phyloP scores from a whole-genome alignment of 176 grass and related monocot genomes.

The Aegilops umbellulata region DNA sequence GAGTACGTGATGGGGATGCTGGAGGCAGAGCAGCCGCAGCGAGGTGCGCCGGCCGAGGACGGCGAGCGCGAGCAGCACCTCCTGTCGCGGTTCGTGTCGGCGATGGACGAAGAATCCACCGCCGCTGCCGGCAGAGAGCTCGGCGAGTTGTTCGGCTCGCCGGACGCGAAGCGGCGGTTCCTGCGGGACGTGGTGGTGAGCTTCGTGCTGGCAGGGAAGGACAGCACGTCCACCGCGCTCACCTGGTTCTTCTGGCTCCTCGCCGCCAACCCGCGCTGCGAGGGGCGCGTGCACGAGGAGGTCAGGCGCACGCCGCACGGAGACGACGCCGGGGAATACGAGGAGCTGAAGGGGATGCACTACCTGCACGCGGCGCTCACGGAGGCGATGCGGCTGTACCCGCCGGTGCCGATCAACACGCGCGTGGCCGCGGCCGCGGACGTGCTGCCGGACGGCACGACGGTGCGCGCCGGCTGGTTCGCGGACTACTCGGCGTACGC shows the following conservation, averaged over 20 bases:
- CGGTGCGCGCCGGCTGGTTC: conserved; percentile 60
- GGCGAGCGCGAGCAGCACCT: conserved; percentile 36
- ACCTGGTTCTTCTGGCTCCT: conserved; percentile 85
- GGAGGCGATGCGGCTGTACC: conserved; percentile 74
- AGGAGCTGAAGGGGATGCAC: conserved; percentile 48
- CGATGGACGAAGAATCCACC: conserved; percentile 37
- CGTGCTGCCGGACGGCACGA: conserved; percentile 69
- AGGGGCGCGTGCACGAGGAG: conserved; percentile 44
- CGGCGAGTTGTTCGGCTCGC: conserved; percentile 30
- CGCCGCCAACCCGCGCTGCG: conserved; percentile 41
- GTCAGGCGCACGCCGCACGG: neutral
- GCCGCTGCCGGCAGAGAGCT: neutral
- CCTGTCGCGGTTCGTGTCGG: conserved; percentile 56
- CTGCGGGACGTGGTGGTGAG: conserved; percentile 65
- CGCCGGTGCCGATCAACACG: conserved; percentile 68
- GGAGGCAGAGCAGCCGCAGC: neutral
- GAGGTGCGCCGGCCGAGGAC: neutral
- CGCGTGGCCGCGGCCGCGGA: conserved; percentile 32
- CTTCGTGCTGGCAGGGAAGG: conserved; percentile 72
- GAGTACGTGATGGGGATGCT: conserved; percentile 42
- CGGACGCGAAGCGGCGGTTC: conserved; percentile 46
- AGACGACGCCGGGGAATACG: neutral
- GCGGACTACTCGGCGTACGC: conserved; percentile 57
- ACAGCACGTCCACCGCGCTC: conserved; percentile 50
- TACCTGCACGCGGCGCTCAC: conserved; percentile 67